Evolutionary conservation across 1,284 basidiomycete species (phyloP).

Genomic region (Cutaneotrichosporon dermatis): DNA sequence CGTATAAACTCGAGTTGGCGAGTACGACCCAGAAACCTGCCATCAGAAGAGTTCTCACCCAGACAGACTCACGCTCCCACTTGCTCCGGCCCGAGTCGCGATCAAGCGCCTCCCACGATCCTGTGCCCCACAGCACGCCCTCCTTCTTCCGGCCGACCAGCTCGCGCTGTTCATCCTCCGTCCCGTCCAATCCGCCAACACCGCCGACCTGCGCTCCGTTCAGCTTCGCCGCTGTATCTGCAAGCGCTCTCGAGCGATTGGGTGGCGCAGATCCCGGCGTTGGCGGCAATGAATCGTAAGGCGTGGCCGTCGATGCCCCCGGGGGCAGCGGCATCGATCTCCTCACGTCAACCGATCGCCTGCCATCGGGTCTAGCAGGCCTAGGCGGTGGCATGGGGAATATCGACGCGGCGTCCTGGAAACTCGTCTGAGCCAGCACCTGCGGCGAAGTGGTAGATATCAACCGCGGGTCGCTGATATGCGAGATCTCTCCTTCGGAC

Average conservation of each 20-base stretch:
- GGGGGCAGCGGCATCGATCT: background rate
- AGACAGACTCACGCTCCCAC: constrained; percentile 45
- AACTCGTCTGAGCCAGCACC: background rate
- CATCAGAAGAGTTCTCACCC: background rate
- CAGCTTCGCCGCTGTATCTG: constrained; percentile 20
- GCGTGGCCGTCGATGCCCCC: background rate
- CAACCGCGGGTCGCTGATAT: background rate
- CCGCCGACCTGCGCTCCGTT: constrained; percentile 27
- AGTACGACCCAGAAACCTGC: constrained; percentile 48
- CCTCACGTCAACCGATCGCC: background rate
- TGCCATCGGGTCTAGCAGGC: background rate
- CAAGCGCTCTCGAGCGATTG: constrained; percentile 2
- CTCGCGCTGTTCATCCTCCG: constrained; percentile 41
- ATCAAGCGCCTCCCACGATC: constrained; percentile 45
- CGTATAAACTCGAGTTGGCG: constrained; percentile 47
- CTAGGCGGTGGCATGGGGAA: constrained; percentile 2
- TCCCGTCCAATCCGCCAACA: constrained; percentile 34
- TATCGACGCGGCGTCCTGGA: background rate
- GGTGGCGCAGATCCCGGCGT: background rate
- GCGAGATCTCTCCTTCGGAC: background rate
- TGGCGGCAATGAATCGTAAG: background rate
- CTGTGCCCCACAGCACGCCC: constrained; percentile 47
- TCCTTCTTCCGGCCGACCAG: constrained; percentile 46
- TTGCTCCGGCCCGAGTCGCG: constrained; percentile 33
- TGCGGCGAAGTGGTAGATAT: background rate